Conservation (phyloP, 768 basidiomycete species). For the Pleurotus platypus region DNA sequence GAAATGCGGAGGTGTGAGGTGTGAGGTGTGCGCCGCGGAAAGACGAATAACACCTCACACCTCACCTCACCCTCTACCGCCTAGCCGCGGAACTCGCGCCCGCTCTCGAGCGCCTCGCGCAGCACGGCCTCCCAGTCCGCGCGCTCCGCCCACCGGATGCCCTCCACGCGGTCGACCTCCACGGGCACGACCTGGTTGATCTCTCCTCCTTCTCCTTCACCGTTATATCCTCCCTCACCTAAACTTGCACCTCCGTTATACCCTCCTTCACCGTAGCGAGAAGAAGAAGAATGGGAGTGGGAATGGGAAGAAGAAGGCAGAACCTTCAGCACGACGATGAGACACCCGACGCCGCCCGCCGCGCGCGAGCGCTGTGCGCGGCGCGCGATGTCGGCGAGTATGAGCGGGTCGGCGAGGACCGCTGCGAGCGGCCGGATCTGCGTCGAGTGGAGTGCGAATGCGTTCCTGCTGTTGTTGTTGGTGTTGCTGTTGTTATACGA, state of each 20-base stretch:
- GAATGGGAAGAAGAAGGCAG: background rate
- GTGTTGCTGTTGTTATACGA: too few relatives aligned
- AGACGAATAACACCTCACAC: too few relatives aligned
- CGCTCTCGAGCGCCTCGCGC: slow-evolving; percentile 23
- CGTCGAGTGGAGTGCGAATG: slow-evolving; percentile 62
- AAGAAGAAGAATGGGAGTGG: too few relatives aligned
- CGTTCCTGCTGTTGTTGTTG: slow-evolving; percentile 8
- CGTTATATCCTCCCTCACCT: too few relatives aligned
- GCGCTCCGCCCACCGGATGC: slow-evolving; percentile 72
- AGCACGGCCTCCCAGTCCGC: slow-evolving; percentile 73
- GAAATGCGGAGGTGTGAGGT: too few relatives aligned
- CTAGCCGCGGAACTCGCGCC: too few relatives aligned
- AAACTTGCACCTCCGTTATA: too few relatives aligned
- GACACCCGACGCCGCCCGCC: slow-evolving; percentile 71
- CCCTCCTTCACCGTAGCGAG: too few relatives aligned
- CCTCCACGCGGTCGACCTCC: slow-evolving; percentile 75
- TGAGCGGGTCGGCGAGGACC: slow-evolving; percentile 73
- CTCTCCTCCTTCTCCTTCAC: slow-evolving; percentile 27
- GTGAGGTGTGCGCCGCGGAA: too few relatives aligned
- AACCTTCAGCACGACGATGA: slow-evolving; percentile 75
- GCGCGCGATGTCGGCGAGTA: slow-evolving; percentile 71
- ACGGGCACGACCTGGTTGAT: slow-evolving; percentile 85
- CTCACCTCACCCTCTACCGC: too few relatives aligned
- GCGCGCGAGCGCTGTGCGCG: slow-evolving; percentile 78
- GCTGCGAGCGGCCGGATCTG: slow-evolving; percentile 65